These are phyloP conservation scores for Monosporascus sp. DNA, from an alignment of 2,329 filamentous ascomycete genomes.

Conservation along the genomic window DNA sequence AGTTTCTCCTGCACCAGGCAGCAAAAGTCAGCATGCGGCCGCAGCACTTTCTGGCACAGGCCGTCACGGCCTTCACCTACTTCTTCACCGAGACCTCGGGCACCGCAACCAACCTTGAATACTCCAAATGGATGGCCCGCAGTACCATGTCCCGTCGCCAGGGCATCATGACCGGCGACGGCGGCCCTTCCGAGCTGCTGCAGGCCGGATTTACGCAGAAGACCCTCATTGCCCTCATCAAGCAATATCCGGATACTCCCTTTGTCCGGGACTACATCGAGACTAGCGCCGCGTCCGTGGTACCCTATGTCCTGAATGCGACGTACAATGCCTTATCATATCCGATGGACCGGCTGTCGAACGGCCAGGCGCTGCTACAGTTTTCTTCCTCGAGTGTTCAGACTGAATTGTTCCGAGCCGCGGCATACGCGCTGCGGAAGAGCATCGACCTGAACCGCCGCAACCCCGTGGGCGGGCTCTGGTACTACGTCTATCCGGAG, in stretches of 20 bases:
- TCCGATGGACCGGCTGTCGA: conserved; percentile 27
- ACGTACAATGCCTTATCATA: conserved; percentile 21
- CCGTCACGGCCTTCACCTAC: conserved; percentile 6
- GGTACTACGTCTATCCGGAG: conserved; percentile 40
- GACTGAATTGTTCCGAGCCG: conserved; percentile 5
- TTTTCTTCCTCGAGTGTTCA: conserved; percentile 4
- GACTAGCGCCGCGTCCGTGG: conserved; percentile 20
- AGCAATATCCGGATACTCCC: conserved; percentile 16
- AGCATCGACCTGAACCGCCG: conserved; percentile 27
- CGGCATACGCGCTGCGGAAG: conserved; percentile 17
- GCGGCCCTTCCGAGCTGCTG: conserved; percentile 23
- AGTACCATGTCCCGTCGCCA: conserved; percentile 29
- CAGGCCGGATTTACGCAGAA: conserved; percentile 29
- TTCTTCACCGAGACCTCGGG: conserved; percentile 4
- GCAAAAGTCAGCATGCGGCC: neutral
- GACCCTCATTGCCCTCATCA: conserved; percentile 21
- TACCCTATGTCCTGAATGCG: conserved; percentile 21
- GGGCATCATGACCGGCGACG: conserved; percentile 25
- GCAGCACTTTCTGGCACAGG: neutral
- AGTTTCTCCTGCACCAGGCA: neutral
- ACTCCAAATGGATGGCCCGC: conserved; percentile 24
- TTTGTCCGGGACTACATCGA: conserved; percentile 16
- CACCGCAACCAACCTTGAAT: neutral
- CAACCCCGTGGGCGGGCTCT: conserved; percentile 30
- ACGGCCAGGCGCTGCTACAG: conserved; percentile 22